Evolutionary conservation across 768 basidiomycete genomes (phyloP), one percentile per base, ranked within the genome.

Genomic region (Tulasnella sp.): DNA sequence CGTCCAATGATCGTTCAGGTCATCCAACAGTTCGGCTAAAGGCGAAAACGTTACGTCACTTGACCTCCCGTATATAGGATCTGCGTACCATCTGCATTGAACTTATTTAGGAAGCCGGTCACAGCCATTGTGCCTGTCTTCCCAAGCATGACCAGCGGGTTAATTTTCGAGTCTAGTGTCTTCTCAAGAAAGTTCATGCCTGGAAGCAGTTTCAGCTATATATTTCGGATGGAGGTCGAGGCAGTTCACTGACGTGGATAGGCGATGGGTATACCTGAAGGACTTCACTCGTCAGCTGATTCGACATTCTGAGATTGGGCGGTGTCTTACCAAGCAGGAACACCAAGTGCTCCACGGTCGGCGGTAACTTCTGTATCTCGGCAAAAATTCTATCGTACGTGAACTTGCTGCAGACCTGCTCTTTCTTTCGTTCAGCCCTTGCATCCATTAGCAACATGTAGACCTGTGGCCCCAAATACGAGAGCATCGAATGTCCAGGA

Each of bases 11-110:
- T 81, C 81, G 48, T 80, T 81, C 86, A 97, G 87, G 86, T 99
- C 97, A 86, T 99, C 97, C 79, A 98, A 89, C 41, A 99, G 87
- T 86, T 99, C 98, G 0, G 96, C 94, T 81, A 69, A 24, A 86
- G 83, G 79, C 86, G 84, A 82, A 86, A 37, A 37, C 18, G n/a
- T 24, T 50, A 34, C 20, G 34, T 40, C 69, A 22, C 28, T 37
- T 41, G 60, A 78, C 22, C 58, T 37, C 31, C 2, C 16, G 16
- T 4, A 69, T 6, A 54, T 34, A 44, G n/a, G 16, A 2, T 20
- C 5, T 8, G 46, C 72, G 18, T 50, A 79, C 79, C 76, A 69
- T 95, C 94, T n/a, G 90, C 90, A 85, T 96, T 96, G 86, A 96
- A 96, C 84, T 94, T 94, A 84, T 97, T 96, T 44, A 95, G 92